These are phyloP conservation scores for Adansonia madagascariensis DNA, from an alignment of 441 rosid genomes.

Conservation along the genomic window DNA sequence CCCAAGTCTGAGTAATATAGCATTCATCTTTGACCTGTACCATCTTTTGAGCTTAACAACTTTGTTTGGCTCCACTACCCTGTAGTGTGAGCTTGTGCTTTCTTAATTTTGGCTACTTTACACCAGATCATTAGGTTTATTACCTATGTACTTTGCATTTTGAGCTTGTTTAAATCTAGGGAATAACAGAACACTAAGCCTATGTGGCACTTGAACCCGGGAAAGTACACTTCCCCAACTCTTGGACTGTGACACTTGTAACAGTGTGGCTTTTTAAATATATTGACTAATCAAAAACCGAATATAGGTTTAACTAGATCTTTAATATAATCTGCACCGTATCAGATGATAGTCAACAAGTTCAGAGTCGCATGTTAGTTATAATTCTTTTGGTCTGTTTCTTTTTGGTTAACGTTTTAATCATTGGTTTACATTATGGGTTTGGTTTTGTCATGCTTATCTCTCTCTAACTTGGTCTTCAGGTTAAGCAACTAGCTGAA, in stretches of 20 bases:
- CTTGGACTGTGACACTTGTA: neutral
- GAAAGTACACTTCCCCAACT: no score
- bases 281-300: neutral
- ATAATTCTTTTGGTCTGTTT: neutral
- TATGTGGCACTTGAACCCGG: no score
- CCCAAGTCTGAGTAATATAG: no score
- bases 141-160: neutral
- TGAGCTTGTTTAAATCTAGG: neutral
- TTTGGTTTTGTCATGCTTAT: slow-evolving; percentile 5
- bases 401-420: slow-evolving; percentile 4
- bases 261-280: neutral
- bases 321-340: slow-evolving; percentile 14
- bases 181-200: neutral
- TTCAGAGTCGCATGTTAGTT: neutral
- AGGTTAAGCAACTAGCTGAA: slow-evolving; percentile 96
- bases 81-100: neutral
- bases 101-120: neutral
- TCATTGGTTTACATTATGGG: slow-evolving; percentile 10
- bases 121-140: neutral
- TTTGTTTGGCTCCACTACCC: neutral
- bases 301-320: slow-evolving; percentile 7
- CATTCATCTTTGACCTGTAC: slow-evolving; percentile 16
- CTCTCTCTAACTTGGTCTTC: slow-evolving; percentile 33
- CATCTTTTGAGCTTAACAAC: neutral
- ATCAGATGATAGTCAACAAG: slow-evolving; percentile 1